Conservation (phyloP, 2,329 filamentous ascomycete genomes). For the Cercospora zeina region DNA sequence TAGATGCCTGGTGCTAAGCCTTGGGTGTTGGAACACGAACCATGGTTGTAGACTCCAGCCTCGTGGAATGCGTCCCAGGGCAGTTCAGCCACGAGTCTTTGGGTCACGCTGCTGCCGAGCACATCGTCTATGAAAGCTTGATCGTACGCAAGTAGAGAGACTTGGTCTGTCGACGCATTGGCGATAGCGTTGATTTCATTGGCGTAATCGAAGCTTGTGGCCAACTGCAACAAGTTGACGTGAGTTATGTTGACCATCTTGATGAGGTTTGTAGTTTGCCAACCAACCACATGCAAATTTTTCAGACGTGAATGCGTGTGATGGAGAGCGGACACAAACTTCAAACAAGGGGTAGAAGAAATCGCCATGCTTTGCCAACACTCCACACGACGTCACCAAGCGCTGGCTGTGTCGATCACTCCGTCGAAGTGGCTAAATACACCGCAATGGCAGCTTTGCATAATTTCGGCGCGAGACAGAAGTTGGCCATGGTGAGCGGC, state of each 20-base stretch:
- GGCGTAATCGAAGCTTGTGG: slow-evolving; percentile 39
- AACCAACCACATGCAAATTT: neutral
- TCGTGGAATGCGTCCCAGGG: slow-evolving; percentile 45
- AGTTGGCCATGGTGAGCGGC: neutral
- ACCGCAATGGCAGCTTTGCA: neutral
- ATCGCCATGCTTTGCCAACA: slow-evolving; percentile 24
- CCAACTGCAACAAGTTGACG: slow-evolving; percentile 38
- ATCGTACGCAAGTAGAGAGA: slow-evolving; percentile 37
- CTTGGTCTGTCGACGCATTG: slow-evolving; percentile 35
- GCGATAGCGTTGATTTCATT: slow-evolving; percentile 34
- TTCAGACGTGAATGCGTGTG: neutral
- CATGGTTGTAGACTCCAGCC: slow-evolving; percentile 39
- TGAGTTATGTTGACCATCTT: slow-evolving; percentile 41
- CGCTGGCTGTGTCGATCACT: slow-evolving; percentile 10
- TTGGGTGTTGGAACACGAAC: neutral
- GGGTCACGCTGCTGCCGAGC: slow-evolving; percentile 38
- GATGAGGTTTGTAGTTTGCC: neutral
- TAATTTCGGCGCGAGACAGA: neutral
- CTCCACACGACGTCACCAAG: slow-evolving; percentile 12
- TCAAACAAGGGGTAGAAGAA: slow-evolving; percentile 8
- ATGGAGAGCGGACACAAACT: neutral
- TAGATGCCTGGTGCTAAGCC: neutral
- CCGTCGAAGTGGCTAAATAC: slow-evolving; percentile 5
- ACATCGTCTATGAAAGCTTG: slow-evolving; percentile 37
- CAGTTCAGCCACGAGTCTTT: slow-evolving; percentile 32